Conservation (phyloP, 129 eudicot species). For the Tanacetum coccineum region DNA sequence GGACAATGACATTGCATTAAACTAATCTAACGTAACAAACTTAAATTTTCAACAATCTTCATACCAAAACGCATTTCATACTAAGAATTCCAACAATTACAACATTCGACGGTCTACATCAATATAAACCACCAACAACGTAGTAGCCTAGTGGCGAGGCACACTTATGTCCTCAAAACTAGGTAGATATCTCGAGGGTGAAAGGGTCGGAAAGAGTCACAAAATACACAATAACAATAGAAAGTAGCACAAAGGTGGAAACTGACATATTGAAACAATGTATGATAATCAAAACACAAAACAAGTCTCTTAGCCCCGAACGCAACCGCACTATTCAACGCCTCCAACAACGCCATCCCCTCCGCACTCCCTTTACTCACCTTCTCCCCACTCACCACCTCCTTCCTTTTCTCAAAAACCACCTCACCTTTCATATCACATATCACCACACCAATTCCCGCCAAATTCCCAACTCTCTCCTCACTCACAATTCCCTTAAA, state of each 20-base stretch:
- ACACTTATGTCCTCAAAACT: too few species aligned
- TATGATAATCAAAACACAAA: slow-evolving; percentile 46
- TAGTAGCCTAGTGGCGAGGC: too few species aligned
- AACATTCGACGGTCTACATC: too few species aligned
- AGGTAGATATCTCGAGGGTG: too few species aligned
- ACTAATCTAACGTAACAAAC: too few species aligned
- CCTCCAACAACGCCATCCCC: slow-evolving; percentile 53
- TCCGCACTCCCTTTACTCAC: slow-evolving; percentile 35
- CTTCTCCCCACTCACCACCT: slow-evolving; percentile 13
- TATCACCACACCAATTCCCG: slow-evolving; percentile 69
- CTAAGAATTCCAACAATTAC: background rate
- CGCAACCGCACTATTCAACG: slow-evolving; percentile 43
- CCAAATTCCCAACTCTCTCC: slow-evolving; percentile 26
- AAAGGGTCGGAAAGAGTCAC: too few species aligned
- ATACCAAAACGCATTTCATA: too few species aligned
- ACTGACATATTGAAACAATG: slow-evolving; percentile 53
- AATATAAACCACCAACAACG: too few species aligned
- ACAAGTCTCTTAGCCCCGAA: slow-evolving; percentile 48
- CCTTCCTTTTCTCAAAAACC: slow-evolving; percentile 56
- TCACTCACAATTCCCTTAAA: slow-evolving; percentile 56
- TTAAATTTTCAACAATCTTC: too few species aligned
- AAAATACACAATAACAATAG: too few species aligned
- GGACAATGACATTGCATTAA: too few species aligned
- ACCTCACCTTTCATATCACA: slow-evolving; percentile 53
- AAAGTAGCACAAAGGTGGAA: too few species aligned